Evolutionary conservation across 129 eudicot species (phyloP), one percentile per base, ranked within the genome.

Genomic region (Erigeron canadensis): DNA sequence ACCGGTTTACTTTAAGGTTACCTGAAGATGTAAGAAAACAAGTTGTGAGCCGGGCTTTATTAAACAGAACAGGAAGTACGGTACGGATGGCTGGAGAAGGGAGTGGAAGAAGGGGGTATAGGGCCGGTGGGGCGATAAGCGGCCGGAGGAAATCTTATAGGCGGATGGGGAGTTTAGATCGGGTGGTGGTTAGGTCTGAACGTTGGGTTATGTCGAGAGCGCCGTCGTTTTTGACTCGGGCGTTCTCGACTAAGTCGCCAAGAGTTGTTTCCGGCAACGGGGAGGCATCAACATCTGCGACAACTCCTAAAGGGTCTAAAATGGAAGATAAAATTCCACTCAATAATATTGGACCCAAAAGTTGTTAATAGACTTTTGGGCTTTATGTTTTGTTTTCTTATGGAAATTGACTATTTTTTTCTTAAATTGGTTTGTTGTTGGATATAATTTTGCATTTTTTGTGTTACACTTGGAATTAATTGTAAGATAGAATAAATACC

Each of bases 1-100:
- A 87, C 72, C 72, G 93, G 79, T 87, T 76, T 17, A 87, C 89
- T 56, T 56, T 87, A 28, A 75, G 93, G 59, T 81, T 87, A 53
- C 85, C 93, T 0, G 83, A 77, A 22, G 86, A 81, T 40, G 89
- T 81, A 21, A 76, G 83, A 38, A 77, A 69, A 37, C 75, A 73
- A 67, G 78, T 87, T n/a, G 75, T 84, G 75, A 84, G 58, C 18
- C 77, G 82, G 5, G 75, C 76, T 18, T 23, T 76, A 47, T 67
- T 55, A 8, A 69, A 74, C 47, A 66, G 82, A 65, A 74, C 65
- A 13, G 65, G 64, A 6, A 80, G 79, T 37, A 23, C 60, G 8
- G 82, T 65, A 58, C 39, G 66, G 56, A 71, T 84, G 65, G 70
- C 68, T 2, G 71, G 82, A 22, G 84, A 51, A 67, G 69, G 76